phyloP scores from a whole-genome alignment of 495 filamentous ascomycete species.

The Bryoglossum gracile region DNA sequence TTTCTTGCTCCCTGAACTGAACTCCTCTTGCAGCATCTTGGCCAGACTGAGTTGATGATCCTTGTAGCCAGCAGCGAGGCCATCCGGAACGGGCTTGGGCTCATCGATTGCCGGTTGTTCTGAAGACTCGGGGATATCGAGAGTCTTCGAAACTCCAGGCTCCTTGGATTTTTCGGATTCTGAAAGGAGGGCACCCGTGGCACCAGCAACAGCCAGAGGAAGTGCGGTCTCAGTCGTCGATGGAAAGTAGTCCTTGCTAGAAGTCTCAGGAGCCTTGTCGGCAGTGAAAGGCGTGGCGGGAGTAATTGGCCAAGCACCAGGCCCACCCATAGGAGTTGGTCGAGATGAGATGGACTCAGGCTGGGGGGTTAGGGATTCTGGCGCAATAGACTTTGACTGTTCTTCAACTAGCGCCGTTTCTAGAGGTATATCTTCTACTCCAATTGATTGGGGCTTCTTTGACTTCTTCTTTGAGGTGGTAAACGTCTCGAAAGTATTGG shows the following conservation, averaged over 20 bases:
- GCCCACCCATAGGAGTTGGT: conserved; percentile 23
- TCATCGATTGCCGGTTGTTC: neutral
- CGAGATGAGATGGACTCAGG: conserved; percentile 3
- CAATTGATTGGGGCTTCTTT: too few species aligned
- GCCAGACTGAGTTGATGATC: conserved; percentile 20
- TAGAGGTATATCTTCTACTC: neutral
- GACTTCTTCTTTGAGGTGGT: too few species aligned
- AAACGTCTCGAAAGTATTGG: too few species aligned
- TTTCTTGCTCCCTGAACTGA: conserved; percentile 28
- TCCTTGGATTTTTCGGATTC: neutral
- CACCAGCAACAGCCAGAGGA: conserved; percentile 2
- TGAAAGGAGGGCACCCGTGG: neutral
- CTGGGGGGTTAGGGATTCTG: neutral
- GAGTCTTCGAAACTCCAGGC: neutral
- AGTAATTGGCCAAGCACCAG: conserved; percentile 15
- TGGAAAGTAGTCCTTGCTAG: conserved; percentile 12
- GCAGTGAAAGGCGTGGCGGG: conserved; percentile 7
- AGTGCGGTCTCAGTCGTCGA: conserved; percentile 1
- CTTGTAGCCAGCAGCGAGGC: conserved; percentile 17
- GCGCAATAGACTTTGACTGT: neutral
- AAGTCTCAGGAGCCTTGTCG: conserved; percentile 1
- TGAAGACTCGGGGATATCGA: neutral
- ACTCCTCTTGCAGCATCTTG: conserved; percentile 27
- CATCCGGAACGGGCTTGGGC: conserved; percentile 12
- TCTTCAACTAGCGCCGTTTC: neutral